Evolutionary conservation across 169 alveolate genomes (phyloP), one percentile per base, ranked within the genome.

Genomic region (Plasmodium knowlesi): DNA sequence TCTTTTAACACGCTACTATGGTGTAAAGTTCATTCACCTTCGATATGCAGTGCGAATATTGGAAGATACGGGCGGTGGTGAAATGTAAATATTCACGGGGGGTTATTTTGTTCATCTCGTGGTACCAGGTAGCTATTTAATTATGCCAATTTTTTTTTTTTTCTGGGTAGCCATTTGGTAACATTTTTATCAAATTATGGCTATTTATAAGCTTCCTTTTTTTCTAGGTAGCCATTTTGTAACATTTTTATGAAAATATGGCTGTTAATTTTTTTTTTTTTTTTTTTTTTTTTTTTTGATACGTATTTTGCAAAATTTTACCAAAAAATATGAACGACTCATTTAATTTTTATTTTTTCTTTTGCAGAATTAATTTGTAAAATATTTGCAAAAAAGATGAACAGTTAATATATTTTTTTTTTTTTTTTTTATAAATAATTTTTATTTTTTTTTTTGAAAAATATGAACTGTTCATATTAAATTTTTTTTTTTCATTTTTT

Each of bases 181-280:
- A 28, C 10, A 67, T 67, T 67, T 67, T 19, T 22, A 25, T 1
- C 10, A 19, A 25, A 67, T 22, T 22, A n/a, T 67, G 76, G 37
- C 76, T 28, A 5, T 67, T 19, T 61, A 19, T 10, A 25, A 25
- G 10, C 5, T 67, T 67, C n/a, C n/a, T 67, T 67, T 67, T 67
- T 67, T 67, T 67, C n/a, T 67, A 10, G 76, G 39, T 67, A 67
- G 76, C 76, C 76, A 67, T 67, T 67, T 61, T 57, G 73, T 57
- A 57, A 19, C 22, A 16, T 57, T 57, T 57, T 16, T 57, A 19
- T 57, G 73, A 61, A 61, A 61, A 25, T 61, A 25, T 61, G 34
- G 74, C 32, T 19, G 37, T 61, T 5, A 61, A 19, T 61, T 61
- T 61, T 61, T 61, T 61, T 61, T n/a, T 57, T 57, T 57, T 61